phyloP scores from a whole-genome alignment of 805 yeast species.

The Lipomyces kockii region DNA sequence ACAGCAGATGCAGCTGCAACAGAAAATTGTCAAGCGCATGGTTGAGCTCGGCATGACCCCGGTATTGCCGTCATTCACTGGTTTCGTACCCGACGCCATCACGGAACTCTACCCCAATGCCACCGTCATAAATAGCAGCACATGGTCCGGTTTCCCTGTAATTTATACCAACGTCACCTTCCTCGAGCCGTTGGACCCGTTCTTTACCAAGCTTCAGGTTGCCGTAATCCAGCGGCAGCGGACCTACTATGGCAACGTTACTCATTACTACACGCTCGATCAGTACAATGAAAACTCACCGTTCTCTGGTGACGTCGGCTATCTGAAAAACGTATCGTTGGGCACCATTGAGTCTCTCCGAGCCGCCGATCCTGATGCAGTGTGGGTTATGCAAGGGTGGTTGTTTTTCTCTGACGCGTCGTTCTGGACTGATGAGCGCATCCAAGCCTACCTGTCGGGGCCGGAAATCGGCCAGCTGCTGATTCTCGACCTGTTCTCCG shows the following conservation, averaged over 20 bases:
- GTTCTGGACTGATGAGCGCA: not conserved
- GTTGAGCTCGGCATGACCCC: not conserved
- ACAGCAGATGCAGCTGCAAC: not conserved
- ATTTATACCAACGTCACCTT: not conserved
- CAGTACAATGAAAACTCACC: slow-evolving; percentile 1
- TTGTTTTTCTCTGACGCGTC: not conserved
- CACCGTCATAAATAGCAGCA: not conserved
- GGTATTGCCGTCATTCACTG: not conserved
- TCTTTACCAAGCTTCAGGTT: not conserved
- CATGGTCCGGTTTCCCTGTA: not conserved
- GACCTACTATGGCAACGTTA: not conserved
- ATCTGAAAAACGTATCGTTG: not conserved
- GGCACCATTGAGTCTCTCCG: slow-evolving; percentile 1
- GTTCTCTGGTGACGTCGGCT: not conserved
- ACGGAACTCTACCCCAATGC: not conserved
- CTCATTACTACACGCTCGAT: not conserved
- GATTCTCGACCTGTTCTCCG: not conserved
- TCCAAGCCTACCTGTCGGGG: not conserved
- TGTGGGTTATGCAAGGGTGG: slow-evolving; percentile 1
- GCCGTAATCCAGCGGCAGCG: not conserved
- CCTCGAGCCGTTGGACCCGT: not conserved
- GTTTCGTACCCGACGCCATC: not conserved
- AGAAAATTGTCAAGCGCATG: not conserved
- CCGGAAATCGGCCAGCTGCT: not conserved
- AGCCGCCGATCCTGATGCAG: not conserved